phyloP scores from a whole-genome alignment of 495 filamentous ascomycete genomes.

The Xylaria venustula region DNA sequence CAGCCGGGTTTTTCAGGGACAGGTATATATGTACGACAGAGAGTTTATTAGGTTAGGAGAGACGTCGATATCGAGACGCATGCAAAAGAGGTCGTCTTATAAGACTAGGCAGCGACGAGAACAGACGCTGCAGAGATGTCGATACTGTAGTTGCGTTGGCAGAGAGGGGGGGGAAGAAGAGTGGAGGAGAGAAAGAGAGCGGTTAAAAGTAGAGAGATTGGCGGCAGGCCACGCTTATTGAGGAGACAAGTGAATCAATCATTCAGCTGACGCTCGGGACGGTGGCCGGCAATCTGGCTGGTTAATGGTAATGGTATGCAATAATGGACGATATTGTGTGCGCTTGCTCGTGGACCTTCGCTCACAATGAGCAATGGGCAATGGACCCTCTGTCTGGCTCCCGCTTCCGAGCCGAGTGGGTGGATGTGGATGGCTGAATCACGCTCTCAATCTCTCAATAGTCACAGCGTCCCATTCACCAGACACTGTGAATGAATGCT shows the following conservation, averaged over 20 bases:
- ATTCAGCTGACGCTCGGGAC: no score
- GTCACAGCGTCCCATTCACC: conserved; percentile 12
- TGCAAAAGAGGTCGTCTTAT: no score
- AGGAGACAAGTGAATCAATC: no score
- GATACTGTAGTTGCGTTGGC: background rate
- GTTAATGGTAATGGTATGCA: no score
- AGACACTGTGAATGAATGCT: no score
- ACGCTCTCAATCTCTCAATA: conserved; percentile 18
- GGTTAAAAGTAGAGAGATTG: background rate
- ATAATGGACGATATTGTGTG: no score
- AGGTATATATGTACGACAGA: background rate
- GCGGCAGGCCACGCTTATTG: no score
- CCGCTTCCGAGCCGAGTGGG: conserved; percentile 9
- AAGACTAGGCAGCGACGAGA: no score
- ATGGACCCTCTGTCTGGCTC: background rate
- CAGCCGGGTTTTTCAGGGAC: background rate
- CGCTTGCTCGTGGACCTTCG: no score
- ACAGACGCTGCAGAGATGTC: background rate
- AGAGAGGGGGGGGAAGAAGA: background rate
- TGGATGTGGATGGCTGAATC: conserved; percentile 17
- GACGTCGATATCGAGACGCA: background rate
- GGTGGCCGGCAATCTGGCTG: no score
- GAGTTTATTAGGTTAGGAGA: background rate
- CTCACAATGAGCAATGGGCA: background rate
- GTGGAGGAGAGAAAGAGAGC: background rate